phyloP scores from a whole-genome alignment of 2,329 filamentous ascomycete species.

The Diaporthe nobilis region DNA sequence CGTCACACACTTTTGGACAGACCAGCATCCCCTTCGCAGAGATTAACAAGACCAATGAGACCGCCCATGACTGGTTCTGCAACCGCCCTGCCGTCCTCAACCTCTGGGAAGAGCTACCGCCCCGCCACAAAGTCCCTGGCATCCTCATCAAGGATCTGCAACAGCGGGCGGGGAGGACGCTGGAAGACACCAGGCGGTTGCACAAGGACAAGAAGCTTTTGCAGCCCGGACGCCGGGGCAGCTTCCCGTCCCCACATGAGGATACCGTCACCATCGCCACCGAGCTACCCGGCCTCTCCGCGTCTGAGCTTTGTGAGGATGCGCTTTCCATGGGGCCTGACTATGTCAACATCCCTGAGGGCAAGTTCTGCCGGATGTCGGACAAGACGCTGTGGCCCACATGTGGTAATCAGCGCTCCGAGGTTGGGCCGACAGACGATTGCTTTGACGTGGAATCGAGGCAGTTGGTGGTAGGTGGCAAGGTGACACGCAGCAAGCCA shows the following conservation, averaged over 20 bases:
- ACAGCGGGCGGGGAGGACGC: not conserved
- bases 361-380: constrained; percentile 28
- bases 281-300: not conserved
- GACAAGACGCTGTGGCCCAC: constrained; percentile 27
- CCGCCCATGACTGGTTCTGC: not conserved
- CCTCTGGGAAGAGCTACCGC: not conserved
- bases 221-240: not conserved
- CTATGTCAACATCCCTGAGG: constrained; percentile 6
- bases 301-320: not conserved
- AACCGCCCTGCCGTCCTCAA: constrained; percentile 10
- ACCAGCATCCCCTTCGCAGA: not conserved
- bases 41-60: not conserved
- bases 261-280: constrained; percentile 8
- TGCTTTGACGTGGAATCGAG: not conserved
- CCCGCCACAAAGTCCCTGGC: not conserved
- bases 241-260: not conserved
- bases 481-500: not conserved
- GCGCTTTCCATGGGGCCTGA: not conserved
- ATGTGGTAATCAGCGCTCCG: not conserved
- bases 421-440: not conserved
- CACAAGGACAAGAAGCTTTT: not conserved
- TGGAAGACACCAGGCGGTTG: not conserved
- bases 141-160: not conserved
- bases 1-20: not conserved
- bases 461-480: constrained; percentile 14